Evolutionary conservation across 495 filamentous ascomycete genomes (phyloP).

Genomic region (Penicillium steckii): DNA sequence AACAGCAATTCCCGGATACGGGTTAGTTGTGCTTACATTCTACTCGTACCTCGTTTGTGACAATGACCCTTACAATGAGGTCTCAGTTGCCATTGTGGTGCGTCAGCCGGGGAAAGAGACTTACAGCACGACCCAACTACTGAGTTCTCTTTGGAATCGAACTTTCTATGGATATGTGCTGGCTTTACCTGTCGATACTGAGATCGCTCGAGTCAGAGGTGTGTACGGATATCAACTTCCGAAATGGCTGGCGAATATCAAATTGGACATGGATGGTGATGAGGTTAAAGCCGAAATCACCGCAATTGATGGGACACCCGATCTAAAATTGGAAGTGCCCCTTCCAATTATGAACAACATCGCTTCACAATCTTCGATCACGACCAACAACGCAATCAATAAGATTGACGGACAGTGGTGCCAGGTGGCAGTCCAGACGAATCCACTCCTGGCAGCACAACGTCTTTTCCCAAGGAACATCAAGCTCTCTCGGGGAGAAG

Average conservation of each 20-base stretch:
- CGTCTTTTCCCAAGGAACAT: background rate
- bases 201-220: constrained; percentile 12
- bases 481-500: background rate
- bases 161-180: constrained; percentile 13
- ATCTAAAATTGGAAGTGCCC: background rate
- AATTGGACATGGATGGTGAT: constrained; percentile 7
- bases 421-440: constrained; percentile 11
- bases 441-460: constrained; percentile 9
- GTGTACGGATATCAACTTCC: constrained; percentile 15
- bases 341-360: constrained; percentile 8
- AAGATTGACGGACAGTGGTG: constrained; percentile 11
- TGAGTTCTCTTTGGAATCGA: constrained; percentile 12
- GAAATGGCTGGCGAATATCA: constrained; percentile 11
- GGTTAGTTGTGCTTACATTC: constrained; percentile 10
- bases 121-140: constrained; percentile 10
- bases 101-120: constrained; percentile 9
- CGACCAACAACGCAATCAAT: constrained; percentile 13
- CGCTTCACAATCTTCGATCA: constrained; percentile 9
- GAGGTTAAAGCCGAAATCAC: constrained; percentile 1
- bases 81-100: constrained; percentile 11
- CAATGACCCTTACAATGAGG: constrained; percentile 15
- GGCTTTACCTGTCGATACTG: constrained; percentile 12
- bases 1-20: constrained; percentile 8
- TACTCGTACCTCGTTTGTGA: constrained; percentile 12
- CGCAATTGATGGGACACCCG: constrained; percentile 5